Base-by-base conservation (phyloP, 371 early-diverging fungal species). In the Actinomortierella wolfii region DNA sequence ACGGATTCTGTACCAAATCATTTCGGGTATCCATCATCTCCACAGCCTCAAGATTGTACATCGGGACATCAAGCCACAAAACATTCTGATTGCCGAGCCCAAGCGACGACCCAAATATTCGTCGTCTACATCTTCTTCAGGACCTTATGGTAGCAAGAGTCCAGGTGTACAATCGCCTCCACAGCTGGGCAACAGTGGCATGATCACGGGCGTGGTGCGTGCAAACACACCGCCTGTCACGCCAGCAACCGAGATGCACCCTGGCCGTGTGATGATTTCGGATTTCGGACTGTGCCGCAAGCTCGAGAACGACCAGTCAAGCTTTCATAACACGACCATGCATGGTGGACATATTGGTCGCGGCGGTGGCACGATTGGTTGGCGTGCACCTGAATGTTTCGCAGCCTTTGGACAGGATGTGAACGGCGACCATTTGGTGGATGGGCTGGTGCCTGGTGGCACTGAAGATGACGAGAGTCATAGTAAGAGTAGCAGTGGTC, bases 271-370 rank as follows among this genome's bases (percentile, higher is more conserved):
- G 0, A 77, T 98, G 56, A 93, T 99, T 14, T 94, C 96, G 40
- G 99, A 99, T 77, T 97, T 99, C 84, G 99, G 99, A 18, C 85
- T 99, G 43, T 95, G 96, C 57, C 95, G 97, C 67, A 91, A 93
- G 52, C 82, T 99, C 18, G 94, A 93, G 53, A 93, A 91, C 39
- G 96, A 94, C 55, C 95, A 97, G 63, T 94, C 92, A 51, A 92
- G 94, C 41, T 97, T 98, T 76, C 90, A 94, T 71, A 91, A 94
- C 76, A 96, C 98, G 0, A 84, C 86, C 7, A 76, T 80, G 20
- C 63, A 59, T 67, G 67, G 67, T 26, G 74, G 71, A 14, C 56
- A 61, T 46, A 61, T 61, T n/a, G 86, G 83, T 43, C 86, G 82
- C 24, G 88, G 88, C 20, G 91, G 86, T 28, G 95, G 95, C 24